phyloP scores from a whole-genome alignment of 2,329 filamentous ascomycete genomes.

The Sclerotiophoma versabilis region DNA sequence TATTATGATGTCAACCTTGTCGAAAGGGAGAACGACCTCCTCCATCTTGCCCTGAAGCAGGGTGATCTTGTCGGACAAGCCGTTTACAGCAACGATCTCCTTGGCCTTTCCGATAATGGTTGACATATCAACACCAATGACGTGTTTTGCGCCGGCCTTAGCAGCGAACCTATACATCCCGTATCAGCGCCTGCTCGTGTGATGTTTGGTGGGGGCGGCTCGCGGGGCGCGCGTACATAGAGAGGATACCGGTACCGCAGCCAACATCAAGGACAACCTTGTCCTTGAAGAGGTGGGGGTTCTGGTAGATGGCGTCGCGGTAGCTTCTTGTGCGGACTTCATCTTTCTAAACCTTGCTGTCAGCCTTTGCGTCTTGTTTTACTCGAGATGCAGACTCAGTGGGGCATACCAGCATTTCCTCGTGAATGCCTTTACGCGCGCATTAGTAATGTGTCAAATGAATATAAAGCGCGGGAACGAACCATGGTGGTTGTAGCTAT shows the following conservation, averaged over 20 bases:
- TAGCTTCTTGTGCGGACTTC: slow-evolving; percentile 96
- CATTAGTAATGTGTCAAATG: slow-evolving; percentile 48
- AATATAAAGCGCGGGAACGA: slow-evolving; percentile 53
- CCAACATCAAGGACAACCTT: slow-evolving; percentile 96
- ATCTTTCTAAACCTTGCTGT: slow-evolving; percentile 74
- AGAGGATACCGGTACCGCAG: slow-evolving; percentile 96
- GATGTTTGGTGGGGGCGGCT: slow-evolving; percentile 12
- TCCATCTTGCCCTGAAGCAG: slow-evolving; percentile 99
- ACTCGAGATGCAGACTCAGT: slow-evolving; percentile 1
- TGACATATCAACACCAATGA: slow-evolving; percentile 99
- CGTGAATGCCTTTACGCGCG: slow-evolving; percentile 78
- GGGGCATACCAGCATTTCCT: slow-evolving; percentile 89
- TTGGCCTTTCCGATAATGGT: slow-evolving; percentile 98
- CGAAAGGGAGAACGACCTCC: slow-evolving; percentile 90
- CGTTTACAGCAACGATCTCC: slow-evolving; percentile 92
- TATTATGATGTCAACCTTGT: slow-evolving; percentile 98
- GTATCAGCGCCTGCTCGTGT: slow-evolving; percentile 30
- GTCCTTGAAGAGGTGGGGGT: slow-evolving; percentile 91
- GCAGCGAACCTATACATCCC: slow-evolving; percentile 80
- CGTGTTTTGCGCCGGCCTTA: slow-evolving; percentile 95
- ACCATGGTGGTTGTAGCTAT: slow-evolving; percentile 98
- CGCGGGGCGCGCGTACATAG: slow-evolving; percentile 74
- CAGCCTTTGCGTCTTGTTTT: slow-evolving; percentile 13
- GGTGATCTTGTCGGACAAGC: slow-evolving; percentile 94
- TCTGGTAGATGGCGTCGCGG: slow-evolving; percentile 97